Evolutionary conservation across 163 green algal genomes (phyloP).

Genomic region (Scenedesmus sp.): DNA sequence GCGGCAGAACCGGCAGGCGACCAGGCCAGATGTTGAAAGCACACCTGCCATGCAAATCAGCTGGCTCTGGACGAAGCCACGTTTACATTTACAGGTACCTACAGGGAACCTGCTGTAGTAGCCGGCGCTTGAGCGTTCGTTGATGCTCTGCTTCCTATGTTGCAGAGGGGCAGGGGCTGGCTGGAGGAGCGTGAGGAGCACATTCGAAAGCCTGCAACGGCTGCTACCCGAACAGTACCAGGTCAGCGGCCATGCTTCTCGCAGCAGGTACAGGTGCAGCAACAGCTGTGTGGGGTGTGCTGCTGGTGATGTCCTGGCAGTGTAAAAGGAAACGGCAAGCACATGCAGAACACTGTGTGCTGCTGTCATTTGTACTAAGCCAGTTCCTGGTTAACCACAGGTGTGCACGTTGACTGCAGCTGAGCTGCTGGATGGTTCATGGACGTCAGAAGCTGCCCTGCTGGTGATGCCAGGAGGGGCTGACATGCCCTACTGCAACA

Average conservation of each 20-base stretch:
- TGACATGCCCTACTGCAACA: conserved; percentile 85
- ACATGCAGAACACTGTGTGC: too few species aligned
- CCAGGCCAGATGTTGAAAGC: not conserved
- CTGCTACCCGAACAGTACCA: conserved; percentile 47
- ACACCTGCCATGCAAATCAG: not conserved
- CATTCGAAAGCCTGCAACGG: conserved; percentile 57
- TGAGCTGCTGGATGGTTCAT: conserved; percentile 71
- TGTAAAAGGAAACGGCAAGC: too few species aligned
- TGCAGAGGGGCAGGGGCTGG: conserved; percentile 75
- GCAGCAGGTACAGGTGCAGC: not conserved
- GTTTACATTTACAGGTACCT: not conserved
- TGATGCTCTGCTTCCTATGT: conserved; percentile 30
- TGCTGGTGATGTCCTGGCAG: not conserved
- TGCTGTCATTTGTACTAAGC: not conserved
- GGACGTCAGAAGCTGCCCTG: conserved; percentile 62
- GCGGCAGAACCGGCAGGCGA: not conserved
- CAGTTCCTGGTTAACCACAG: not conserved
- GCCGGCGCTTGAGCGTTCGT: not conserved
- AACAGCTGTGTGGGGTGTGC: not conserved
- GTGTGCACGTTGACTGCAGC: conserved; percentile 60
- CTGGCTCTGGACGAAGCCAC: not conserved
- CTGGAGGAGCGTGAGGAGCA: conserved; percentile 61
- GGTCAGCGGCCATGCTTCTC: conserved; percentile 21
- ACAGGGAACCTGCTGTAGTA: not conserved
- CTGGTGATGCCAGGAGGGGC: conserved; percentile 86